phyloP scores from a whole-genome alignment of 257 asterid species.

The Marsdenia floribunda region DNA sequence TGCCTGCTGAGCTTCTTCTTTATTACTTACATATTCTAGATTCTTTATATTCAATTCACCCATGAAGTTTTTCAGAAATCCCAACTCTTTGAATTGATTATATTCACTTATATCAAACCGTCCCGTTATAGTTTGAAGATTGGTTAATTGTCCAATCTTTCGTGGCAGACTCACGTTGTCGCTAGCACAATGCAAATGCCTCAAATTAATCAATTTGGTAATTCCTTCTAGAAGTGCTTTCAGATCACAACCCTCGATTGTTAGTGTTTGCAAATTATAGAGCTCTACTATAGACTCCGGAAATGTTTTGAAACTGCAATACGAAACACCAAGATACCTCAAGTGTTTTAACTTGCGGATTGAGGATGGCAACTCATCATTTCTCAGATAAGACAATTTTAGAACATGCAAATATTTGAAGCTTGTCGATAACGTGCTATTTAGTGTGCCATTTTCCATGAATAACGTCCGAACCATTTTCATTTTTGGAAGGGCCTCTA shows the following conservation, averaged over 20 bases:
- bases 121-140: constrained; percentile 16
- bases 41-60: constrained; percentile 3
- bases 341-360: not conserved
- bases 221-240: constrained; percentile 12
- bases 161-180: constrained; percentile 9
- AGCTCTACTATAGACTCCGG: constrained; percentile 21
- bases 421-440: not conserved
- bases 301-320: not conserved
- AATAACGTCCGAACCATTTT: constrained; percentile 3
- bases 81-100: constrained; percentile 23
- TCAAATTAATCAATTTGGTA: constrained; percentile 15
- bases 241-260: not conserved
- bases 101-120: not conserved
- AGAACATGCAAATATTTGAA: constrained; percentile 17
- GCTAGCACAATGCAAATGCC: constrained; percentile 24
- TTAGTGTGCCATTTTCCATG: not conserved
- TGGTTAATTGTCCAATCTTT: constrained; percentile 16
- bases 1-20: constrained; percentile 23
- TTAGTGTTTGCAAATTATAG: constrained; percentile 25
- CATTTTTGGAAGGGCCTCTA: not conserved
- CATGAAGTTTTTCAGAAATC: constrained; percentile 17
- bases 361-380: too few species aligned
- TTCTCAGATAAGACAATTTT: too few species aligned
- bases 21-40: constrained; percentile 20
- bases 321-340: constrained; percentile 19